phyloP scores from a whole-genome alignment of 2,329 filamentous ascomycete genomes.

The Ophiocordyceps camponoti-leonardi region DNA sequence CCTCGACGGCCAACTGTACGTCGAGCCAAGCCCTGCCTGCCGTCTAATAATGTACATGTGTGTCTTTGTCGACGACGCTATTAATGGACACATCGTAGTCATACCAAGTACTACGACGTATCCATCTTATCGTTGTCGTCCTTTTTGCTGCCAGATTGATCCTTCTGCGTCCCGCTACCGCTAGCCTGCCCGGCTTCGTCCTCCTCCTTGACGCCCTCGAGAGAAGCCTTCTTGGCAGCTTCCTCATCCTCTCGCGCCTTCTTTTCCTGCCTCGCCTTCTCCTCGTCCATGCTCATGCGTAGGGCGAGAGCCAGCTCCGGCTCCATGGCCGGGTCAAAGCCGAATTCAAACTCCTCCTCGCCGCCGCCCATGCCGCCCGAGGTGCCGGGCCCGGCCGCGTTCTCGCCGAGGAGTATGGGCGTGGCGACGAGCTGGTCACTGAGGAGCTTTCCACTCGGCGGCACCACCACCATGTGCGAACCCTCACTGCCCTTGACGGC shows the following conservation, averaged over 20 bases:
- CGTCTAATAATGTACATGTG: constrained; percentile 16
- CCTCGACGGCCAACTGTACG: not conserved
- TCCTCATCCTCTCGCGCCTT: constrained; percentile 61
- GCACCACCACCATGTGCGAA: constrained; percentile 79
- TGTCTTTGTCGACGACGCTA: too few species aligned
- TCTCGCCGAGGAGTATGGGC: constrained; percentile 77
- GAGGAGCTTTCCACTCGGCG: constrained; percentile 77
- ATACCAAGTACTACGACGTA: constrained; percentile 35
- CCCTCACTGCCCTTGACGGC: constrained; percentile 83
- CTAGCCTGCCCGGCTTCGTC: constrained; percentile 39
- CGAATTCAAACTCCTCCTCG: constrained; percentile 53
- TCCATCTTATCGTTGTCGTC: constrained; percentile 70
- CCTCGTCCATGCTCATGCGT: constrained; percentile 96
- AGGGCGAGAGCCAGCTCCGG: constrained; percentile 87
- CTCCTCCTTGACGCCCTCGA: constrained; percentile 73
- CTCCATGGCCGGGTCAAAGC: constrained; percentile 79
- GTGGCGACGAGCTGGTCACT: constrained; percentile 83
- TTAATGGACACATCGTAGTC: not conserved
- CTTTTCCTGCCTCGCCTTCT: constrained; percentile 85
- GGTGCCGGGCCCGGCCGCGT: constrained; percentile 36
- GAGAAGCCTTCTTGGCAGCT: constrained; percentile 52
- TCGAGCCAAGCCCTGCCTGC: not conserved
- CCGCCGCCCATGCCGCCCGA: constrained; percentile 41
- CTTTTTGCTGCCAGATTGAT: constrained; percentile 26
- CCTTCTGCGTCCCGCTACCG: constrained; percentile 18